Evolutionary conservation across 139 green algal species (phyloP).

Genomic region (Zygnema circumcarinatum): DNA sequence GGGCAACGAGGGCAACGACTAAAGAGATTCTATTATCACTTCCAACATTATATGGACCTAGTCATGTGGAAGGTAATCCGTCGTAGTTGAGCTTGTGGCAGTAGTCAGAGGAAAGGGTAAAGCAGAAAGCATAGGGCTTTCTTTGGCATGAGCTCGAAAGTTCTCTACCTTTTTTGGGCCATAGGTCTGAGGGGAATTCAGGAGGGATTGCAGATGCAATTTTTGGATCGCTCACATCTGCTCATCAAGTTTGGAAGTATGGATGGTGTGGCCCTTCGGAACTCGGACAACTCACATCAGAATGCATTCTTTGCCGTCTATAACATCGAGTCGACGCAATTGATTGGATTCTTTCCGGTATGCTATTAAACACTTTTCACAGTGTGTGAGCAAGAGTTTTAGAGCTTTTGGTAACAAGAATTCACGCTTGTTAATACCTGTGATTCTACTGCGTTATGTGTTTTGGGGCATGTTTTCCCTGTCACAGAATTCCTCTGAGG

Average conservation of each 20-base stretch:
- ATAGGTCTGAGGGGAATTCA: no score
- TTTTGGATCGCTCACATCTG: constrained; percentile 62
- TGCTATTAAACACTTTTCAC: neutral
- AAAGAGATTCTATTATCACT: constrained; percentile 61
- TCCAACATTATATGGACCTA: constrained; percentile 60
- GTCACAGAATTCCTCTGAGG: constrained; percentile 46
- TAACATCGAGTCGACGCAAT: constrained; percentile 51
- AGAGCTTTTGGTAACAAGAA: neutral
- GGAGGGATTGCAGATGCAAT: constrained; percentile 46
- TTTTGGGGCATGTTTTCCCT: no score
- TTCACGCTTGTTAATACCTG: no score
- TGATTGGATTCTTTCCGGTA: constrained; percentile 61
- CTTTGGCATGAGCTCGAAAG: no score
- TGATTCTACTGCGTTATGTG: no score
- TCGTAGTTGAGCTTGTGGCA: no score
- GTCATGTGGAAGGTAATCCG: constrained; percentile 63
- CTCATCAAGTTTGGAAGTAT: constrained; percentile 63
- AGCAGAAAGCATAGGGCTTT: no score
- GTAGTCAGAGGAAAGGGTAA: no score
- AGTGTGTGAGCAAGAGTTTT: neutral
- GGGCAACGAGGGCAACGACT: constrained; percentile 20
- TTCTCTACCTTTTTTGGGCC: no score
- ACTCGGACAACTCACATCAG: constrained; percentile 31
- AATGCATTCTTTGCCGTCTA: constrained; percentile 62
- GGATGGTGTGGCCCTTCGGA: constrained; percentile 41